A percentile compares a stretch with the other conserved stretches of the same genome.
Conservation (phyloP, 2,329 filamentous ascomycete species). For the Botrytis fabae region DNA sequence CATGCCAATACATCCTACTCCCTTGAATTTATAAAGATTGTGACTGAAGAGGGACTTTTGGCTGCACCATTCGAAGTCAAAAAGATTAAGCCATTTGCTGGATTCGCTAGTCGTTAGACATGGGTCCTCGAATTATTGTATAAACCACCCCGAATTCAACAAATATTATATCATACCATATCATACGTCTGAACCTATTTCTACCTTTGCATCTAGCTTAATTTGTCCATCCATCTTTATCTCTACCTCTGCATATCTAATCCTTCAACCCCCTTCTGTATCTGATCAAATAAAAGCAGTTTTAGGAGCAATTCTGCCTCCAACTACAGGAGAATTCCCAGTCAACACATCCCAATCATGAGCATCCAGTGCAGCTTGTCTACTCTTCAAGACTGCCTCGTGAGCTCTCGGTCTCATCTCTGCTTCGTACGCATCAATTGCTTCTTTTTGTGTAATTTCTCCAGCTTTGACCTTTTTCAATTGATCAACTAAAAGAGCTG, state of each 20-base stretch:
- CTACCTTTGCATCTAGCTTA: not conserved
- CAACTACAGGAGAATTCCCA: slow-evolving; percentile 43
- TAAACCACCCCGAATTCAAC: not conserved
- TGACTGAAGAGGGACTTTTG: slow-evolving; percentile 10
- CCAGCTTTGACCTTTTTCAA: slow-evolving; percentile 28
- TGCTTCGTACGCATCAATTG: slow-evolving; percentile 49
- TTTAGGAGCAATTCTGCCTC: slow-evolving; percentile 35
- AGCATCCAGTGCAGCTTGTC: slow-evolving; percentile 56
- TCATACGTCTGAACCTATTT: not conserved
- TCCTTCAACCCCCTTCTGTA: not conserved
- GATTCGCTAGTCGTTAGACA: slow-evolving; percentile 17
- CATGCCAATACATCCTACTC: not conserved
- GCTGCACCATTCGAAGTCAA: slow-evolving; percentile 3
- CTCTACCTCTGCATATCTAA: not conserved
- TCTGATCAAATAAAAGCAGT: slow-evolving; percentile 8
- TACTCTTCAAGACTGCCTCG: slow-evolving; percentile 51
- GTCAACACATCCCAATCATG: slow-evolving; percentile 52
- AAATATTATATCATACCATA: not conserved
- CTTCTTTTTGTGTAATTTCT: slow-evolving; percentile 40
- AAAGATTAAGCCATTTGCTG: slow-evolving; percentile 7
- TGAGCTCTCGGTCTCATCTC: slow-evolving; percentile 47
- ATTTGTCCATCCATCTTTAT: not conserved
- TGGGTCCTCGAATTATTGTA: not conserved
- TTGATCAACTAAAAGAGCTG: slow-evolving; percentile 47
- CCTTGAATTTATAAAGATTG: not conserved